Conservation (phyloP, 179 eudicot genomes). For the Carnegiea gigantea region DNA sequence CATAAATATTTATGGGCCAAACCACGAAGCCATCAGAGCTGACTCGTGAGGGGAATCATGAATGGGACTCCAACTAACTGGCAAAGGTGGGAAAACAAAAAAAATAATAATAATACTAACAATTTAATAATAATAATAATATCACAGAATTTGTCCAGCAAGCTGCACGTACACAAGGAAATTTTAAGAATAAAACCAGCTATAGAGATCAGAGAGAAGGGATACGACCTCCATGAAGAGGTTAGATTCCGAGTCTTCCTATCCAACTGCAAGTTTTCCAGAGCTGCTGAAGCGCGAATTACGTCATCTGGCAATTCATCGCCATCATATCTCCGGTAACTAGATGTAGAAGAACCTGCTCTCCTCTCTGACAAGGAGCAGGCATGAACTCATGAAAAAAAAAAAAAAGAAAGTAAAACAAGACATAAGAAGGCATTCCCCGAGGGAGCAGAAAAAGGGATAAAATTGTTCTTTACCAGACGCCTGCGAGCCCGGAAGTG, state of each 20-base stretch:
- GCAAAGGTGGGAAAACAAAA: neutral
- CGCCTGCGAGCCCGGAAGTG: slow-evolving; percentile 64
- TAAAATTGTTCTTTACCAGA: slow-evolving; percentile 56
- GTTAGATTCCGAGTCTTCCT: slow-evolving; percentile 87
- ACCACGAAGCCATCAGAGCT: neutral
- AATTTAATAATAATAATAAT: neutral
- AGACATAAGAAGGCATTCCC: neutral
- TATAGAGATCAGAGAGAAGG: slow-evolving; percentile 12
- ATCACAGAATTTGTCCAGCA: neutral
- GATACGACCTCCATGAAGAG: slow-evolving; percentile 80
- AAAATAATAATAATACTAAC: neutral
- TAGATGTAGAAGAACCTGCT: slow-evolving; percentile 72
- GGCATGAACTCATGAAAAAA: slow-evolving; percentile 6
- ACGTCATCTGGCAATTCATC: slow-evolving; percentile 84
- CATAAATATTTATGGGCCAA: neutral
- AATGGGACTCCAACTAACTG: neutral
- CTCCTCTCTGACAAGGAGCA: slow-evolving; percentile 57
- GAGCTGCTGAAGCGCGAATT: slow-evolving; percentile 72
- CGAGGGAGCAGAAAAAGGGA: neutral
- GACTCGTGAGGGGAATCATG: neutral
- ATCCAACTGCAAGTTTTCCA: slow-evolving; percentile 88
- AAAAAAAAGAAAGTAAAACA: neutral
- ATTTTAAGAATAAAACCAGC: neutral
- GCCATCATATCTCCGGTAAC: slow-evolving; percentile 78
- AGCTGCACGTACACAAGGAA: neutral